A percentile compares a stretch with the other conserved stretches of the same genome.
Evolutionary conservation across 345 rosid genomes (phyloP).

Genomic region (Bruguiera sexangula): DNA sequence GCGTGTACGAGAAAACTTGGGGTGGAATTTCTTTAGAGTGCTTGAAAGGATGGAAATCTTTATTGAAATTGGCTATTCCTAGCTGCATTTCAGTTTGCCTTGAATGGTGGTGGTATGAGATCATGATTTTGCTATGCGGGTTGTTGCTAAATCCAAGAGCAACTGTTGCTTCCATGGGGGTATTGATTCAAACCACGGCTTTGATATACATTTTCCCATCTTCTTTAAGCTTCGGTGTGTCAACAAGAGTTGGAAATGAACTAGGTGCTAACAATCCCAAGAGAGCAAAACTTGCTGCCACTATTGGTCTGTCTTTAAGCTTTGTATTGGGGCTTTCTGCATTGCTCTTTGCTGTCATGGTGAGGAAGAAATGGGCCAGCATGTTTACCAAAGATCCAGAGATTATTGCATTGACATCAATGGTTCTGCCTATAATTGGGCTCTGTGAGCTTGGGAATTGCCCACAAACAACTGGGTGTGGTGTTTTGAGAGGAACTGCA

Average conservation of each 20-base stretch:
- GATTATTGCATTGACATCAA: conserved; percentile 26
- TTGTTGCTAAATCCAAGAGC: conserved; percentile 39
- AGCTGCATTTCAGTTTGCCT: conserved; percentile 48
- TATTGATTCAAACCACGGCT: conserved; percentile 43
- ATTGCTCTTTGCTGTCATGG: conserved; percentile 20
- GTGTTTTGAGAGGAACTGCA: conserved; percentile 24
- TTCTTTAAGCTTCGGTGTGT: conserved; percentile 42
- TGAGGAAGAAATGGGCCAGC: conserved; percentile 22
- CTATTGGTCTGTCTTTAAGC: conserved; percentile 17
- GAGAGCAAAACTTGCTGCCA: conserved; percentile 19
- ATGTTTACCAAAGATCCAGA: conserved; percentile 27
- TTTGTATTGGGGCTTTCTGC: conserved; percentile 20
- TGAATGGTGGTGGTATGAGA: conserved; percentile 61
- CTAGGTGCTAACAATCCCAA: conserved; percentile 24
- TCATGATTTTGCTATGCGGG: conserved; percentile 47
- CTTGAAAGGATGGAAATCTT: conserved; percentile 35
- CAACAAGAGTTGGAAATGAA: conserved; percentile 44
- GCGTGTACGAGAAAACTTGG: conserved; percentile 31
- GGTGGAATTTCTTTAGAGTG: conserved; percentile 34
- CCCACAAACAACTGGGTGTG: conserved; percentile 29
- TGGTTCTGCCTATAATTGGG: conserved; percentile 29
- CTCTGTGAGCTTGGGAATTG: conserved; percentile 30
- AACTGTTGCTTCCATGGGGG: conserved; percentile 47
- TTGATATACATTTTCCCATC: conserved; percentile 50
- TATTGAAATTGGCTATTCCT: conserved; percentile 37